Conservation (phyloP, 2,329 filamentous ascomycete genomes). For the Tolypocladium ovalisporum region DNA sequence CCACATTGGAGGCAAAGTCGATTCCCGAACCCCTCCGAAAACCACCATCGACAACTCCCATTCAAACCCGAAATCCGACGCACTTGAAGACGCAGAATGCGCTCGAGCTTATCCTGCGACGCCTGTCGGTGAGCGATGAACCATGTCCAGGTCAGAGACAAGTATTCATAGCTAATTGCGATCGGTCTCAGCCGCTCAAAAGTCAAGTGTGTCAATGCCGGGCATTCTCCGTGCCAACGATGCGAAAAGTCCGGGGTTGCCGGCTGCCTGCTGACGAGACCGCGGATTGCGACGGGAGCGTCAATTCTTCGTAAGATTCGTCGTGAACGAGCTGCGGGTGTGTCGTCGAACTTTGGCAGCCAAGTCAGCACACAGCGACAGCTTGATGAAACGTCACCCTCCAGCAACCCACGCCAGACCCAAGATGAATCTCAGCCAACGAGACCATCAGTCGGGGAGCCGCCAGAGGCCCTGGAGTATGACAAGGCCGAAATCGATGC, state of each 20-base stretch:
- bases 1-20: background rate
- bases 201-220: slow-evolving; percentile 21
- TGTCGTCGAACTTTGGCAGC: background rate
- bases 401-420: background rate
- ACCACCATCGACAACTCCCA: background rate
- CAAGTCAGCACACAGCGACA: background rate
- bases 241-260: slow-evolving; percentile 15
- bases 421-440: background rate
- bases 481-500: slow-evolving; percentile 7
- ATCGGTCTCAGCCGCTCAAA: slow-evolving; percentile 19
- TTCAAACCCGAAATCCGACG: slow-evolving; percentile 1
- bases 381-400: background rate
- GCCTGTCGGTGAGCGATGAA: slow-evolving; percentile 16
- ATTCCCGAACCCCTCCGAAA: background rate
- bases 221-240: slow-evolving; percentile 17
- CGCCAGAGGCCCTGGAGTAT: background rate
- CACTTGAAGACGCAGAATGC: slow-evolving; percentile 11
- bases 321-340: background rate
- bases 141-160: background rate
- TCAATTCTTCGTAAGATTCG: background rate
- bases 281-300: background rate
- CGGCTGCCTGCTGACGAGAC: slow-evolving; percentile 15
- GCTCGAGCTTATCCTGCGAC: slow-evolving; percentile 23
- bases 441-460: background rate
- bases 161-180: background rate